A percentile compares a stretch with the other conserved stretches of the same genome.
phyloP scores from a whole-genome alignment of 106 monocot genomes.

The Triglochin maritima region DNA sequence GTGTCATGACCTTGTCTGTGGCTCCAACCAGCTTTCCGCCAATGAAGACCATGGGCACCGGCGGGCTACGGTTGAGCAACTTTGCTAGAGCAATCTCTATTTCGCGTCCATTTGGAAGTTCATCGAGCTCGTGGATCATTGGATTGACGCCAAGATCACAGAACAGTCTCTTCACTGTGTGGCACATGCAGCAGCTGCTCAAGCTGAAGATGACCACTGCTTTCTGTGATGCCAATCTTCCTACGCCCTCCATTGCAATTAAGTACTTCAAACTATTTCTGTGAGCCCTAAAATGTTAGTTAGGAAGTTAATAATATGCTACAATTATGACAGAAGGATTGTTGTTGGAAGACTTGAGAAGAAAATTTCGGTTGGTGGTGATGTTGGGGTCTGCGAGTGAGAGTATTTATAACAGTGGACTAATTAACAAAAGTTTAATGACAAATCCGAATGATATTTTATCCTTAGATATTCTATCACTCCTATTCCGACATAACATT shows the following conservation, averaged over 20 bases:
- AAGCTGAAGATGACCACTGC: slow-evolving; percentile 83
- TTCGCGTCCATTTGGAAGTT: slow-evolving; percentile 55
- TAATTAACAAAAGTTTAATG: no score
- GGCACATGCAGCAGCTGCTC: slow-evolving; percentile 97
- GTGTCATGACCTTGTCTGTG: slow-evolving; percentile 1
- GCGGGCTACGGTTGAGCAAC: slow-evolving; percentile 18
- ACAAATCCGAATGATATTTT: no score
- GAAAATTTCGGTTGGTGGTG: no score
- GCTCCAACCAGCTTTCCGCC: slow-evolving; percentile 7
- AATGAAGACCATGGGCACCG: slow-evolving; percentile 4
- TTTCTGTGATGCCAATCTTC: slow-evolving; percentile 52
- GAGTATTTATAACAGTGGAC: no score
- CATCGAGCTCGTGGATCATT: slow-evolving; percentile 78
- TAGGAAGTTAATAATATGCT: no score
- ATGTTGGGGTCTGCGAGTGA: no score
- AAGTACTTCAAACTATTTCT: no score
- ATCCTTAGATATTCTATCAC: no score
- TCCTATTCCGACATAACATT: no score
- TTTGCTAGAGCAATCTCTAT: slow-evolving; percentile 47
- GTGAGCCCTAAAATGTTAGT: no score
- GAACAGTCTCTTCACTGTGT: slow-evolving; percentile 74
- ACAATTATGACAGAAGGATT: no score
- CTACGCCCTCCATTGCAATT: slow-evolving; percentile 55
- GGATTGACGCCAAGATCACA: slow-evolving; percentile 82
- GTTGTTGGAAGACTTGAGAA: no score